phyloP scores from a whole-genome alignment of 2,329 filamentous ascomycete species.

The Setomelanomma holmii region DNA sequence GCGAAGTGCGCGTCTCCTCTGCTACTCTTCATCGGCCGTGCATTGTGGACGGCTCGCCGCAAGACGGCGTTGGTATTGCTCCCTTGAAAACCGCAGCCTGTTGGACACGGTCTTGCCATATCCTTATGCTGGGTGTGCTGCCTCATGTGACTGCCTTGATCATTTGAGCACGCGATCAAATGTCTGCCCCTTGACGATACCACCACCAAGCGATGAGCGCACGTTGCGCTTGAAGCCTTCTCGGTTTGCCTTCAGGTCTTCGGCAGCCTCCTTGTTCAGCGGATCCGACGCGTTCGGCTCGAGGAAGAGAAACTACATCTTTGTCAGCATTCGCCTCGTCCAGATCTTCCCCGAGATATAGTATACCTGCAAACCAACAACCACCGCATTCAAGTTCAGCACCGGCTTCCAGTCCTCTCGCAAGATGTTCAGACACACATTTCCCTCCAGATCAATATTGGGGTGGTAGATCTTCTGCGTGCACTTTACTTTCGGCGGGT shows the following conservation, averaged over 20 bases:
- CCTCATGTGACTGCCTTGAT: slow-evolving; percentile 18
- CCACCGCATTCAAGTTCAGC: slow-evolving; percentile 93
- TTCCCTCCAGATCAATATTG: slow-evolving; percentile 97
- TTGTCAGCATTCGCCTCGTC: slow-evolving; percentile 6
- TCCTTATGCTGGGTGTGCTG: too few species aligned
- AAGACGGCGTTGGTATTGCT: too few species aligned
- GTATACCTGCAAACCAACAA: slow-evolving; percentile 85
- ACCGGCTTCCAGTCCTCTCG: slow-evolving; percentile 99
- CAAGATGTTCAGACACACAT: slow-evolving; percentile 96
- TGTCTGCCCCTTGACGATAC: slow-evolving; percentile 71
- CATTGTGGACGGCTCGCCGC: too few species aligned
- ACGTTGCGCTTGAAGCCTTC: slow-evolving; percentile 95
- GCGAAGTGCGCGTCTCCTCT: neutral
- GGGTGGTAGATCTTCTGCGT: slow-evolving; percentile 99
- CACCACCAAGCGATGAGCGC: slow-evolving; percentile 80
- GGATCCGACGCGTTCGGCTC: slow-evolving; percentile 97
- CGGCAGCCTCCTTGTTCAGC: slow-evolving; percentile 97
- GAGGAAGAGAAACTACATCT: slow-evolving; percentile 84
- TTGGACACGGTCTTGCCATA: too few species aligned
- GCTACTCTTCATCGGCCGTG: neutral
- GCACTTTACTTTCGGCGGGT: slow-evolving; percentile 96
- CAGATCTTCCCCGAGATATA: neutral
- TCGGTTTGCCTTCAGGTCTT: slow-evolving; percentile 84
- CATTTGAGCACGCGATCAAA: slow-evolving; percentile 83
- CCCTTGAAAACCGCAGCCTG: too few species aligned